Evolutionary conservation across 768 basidiomycete genomes (phyloP).

Genomic region (Rhizopogon rudus): DNA sequence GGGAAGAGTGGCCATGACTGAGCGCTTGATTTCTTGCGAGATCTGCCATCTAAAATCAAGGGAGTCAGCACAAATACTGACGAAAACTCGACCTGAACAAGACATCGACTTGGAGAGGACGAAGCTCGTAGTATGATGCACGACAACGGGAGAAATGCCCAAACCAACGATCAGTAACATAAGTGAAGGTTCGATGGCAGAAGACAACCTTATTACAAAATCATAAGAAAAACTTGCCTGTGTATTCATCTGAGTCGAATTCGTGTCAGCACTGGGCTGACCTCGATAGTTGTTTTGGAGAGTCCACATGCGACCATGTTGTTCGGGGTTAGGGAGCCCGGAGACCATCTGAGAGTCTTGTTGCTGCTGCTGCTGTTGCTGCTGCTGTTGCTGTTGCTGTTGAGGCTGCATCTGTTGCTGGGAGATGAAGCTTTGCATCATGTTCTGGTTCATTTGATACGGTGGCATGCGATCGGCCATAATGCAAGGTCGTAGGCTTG

Average conservation of each 20-base stretch:
- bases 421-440: slow-evolving; percentile 39
- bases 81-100: slow-evolving; percentile 2
- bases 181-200: slow-evolving; percentile 15
- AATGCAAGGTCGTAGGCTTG: slow-evolving; percentile 28
- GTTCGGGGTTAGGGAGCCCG: slow-evolving; percentile 46
- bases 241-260: slow-evolving; percentile 32
- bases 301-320: slow-evolving; percentile 53
- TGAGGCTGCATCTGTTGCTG: slow-evolving; percentile 38
- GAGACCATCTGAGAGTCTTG: slow-evolving; percentile 33
- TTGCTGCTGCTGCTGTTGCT: slow-evolving; percentile 42
- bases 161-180: slow-evolving; percentile 3
- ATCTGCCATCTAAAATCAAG: slow-evolving; percentile 38
- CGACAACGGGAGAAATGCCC: slow-evolving; percentile 4
- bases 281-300: slow-evolving; percentile 38
- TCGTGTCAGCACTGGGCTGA: slow-evolving; percentile 37
- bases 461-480: slow-evolving; percentile 61
- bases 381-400: slow-evolving; percentile 35
- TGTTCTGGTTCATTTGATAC: slow-evolving; percentile 50
- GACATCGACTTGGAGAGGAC: slow-evolving; percentile 4
- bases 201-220: not conserved
- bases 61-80: slow-evolving; percentile 20
- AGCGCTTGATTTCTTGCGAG: slow-evolving; percentile 37
- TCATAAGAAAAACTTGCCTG: slow-evolving; percentile 39
- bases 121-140: slow-evolving; percentile 7
- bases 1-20: slow-evolving; percentile 35